Percentiles rank a stretch among this genome's conserved stretches.
Evolutionary conservation across 2,329 filamentous ascomycete genomes (phyloP).

Genomic region (Alternaria longipes): DNA sequence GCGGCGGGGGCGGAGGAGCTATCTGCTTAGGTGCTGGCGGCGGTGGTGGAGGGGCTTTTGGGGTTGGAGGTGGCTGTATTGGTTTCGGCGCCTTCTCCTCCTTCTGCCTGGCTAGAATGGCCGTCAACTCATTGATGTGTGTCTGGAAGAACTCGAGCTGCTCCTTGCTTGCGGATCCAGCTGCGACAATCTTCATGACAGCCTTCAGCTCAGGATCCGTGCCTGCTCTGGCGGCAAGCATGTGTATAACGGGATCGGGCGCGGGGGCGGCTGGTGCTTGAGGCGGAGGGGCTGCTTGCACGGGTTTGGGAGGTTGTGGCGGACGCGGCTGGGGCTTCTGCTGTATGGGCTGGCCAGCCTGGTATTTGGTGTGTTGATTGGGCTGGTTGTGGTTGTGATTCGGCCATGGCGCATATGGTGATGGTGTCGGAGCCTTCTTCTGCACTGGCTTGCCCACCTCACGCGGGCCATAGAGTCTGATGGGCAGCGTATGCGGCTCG

Average conservation of each 20-base stretch:
- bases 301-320: constrained; percentile 36
- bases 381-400: constrained; percentile 44
- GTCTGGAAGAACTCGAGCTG: constrained; percentile 80
- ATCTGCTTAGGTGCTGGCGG: constrained; percentile 22
- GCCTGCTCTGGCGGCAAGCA: constrained; percentile 78
- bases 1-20: constrained; percentile 25
- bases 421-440: constrained; percentile 40
- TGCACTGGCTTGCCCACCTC: constrained; percentile 36
- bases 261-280: constrained; percentile 46
- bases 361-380: constrained; percentile 39
- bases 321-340: constrained; percentile 39
- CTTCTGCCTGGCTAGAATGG: constrained; percentile 56
- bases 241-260: constrained; percentile 81
- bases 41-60: constrained; percentile 22
- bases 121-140: constrained; percentile 81
- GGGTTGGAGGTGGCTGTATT: constrained; percentile 26
- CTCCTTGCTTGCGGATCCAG: constrained; percentile 73
- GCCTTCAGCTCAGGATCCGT: constrained; percentile 76
- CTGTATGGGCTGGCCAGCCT: constrained; percentile 25
- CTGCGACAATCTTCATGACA: constrained; percentile 84
- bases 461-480: constrained; percentile 52
- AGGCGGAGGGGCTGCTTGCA: constrained; percentile 34
- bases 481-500: constrained; percentile 82
- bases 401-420: constrained; percentile 47
- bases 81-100: constrained; percentile 37